Percentiles rank a stretch among this genome's conserved stretches.
Evolutionary conservation across 1,284 basidiomycete genomes (phyloP).

Genomic region (Puccinia coronata): DNA sequence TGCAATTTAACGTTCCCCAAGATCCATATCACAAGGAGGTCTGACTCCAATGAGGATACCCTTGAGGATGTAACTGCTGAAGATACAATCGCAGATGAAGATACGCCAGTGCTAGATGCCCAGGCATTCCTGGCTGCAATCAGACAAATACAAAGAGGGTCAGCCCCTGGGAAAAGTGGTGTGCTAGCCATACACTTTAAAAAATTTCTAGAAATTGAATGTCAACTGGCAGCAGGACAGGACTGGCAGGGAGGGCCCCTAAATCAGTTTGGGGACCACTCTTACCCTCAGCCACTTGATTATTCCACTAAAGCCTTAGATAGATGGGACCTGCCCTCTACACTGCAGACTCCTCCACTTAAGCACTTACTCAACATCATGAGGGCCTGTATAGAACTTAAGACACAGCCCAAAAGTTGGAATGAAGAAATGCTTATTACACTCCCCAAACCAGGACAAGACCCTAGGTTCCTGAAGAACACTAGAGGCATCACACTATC

Average conservation of each 20-base stretch:
- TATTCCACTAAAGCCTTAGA: not conserved
- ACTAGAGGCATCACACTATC: conserved; percentile 19
- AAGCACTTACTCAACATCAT: not conserved
- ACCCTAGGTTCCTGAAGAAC: not conserved
- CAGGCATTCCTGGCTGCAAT: not conserved
- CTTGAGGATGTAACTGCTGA: too few relatives aligned
- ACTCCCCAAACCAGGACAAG: not conserved
- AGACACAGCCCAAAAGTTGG: conserved; percentile 2
- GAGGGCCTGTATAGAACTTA: not conserved
- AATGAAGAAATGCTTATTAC: conserved; percentile 20
- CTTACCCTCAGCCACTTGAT: not conserved
- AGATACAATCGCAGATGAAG: too few relatives aligned
- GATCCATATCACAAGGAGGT: not conserved
- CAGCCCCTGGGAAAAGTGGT: conserved; percentile 8
- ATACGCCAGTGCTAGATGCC: not conserved
- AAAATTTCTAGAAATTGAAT: conserved; percentile 9
- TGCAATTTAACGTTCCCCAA: not conserved
- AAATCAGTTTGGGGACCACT: not conserved
- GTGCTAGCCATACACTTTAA: not conserved
- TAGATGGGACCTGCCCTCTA: not conserved
- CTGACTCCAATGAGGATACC: not conserved
- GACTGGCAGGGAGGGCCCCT: not conserved
- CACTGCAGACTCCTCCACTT: not conserved
- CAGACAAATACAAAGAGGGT: not conserved
- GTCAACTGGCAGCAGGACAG: not conserved